Conservation (phyloP, 2,329 filamentous ascomycete genomes). For the Xylariaceae sp. region DNA sequence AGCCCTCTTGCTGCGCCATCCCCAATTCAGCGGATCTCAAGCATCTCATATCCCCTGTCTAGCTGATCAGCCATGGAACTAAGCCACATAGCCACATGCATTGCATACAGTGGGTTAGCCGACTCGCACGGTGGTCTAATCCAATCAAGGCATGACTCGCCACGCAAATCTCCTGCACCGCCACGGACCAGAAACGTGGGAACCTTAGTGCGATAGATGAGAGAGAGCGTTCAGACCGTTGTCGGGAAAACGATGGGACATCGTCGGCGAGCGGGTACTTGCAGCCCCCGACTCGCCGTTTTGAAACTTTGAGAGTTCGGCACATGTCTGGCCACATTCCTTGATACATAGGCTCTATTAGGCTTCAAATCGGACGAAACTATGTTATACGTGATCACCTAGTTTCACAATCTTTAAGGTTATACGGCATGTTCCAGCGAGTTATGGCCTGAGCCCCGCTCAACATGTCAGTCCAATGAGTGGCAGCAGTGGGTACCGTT, state of each 20-base stretch:
- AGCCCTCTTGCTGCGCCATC: constrained; percentile 15
- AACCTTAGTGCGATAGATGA: too few relatives aligned
- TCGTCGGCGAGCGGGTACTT: neutral
- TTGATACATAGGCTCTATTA: neutral
- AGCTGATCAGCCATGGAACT: constrained; percentile 14
- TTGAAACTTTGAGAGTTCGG: constrained; percentile 21
- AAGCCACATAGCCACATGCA: constrained; percentile 25
- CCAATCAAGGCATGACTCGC: constrained; percentile 13
- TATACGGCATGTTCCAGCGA: neutral
- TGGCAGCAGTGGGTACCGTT: too few relatives aligned
- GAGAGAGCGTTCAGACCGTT: too few relatives aligned
- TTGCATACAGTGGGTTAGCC: too few relatives aligned
- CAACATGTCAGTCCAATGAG: too few relatives aligned
- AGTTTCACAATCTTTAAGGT: constrained; percentile 3
- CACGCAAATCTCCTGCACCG: constrained; percentile 20
- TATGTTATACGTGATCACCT: constrained; percentile 7
- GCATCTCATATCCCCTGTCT: constrained; percentile 13
- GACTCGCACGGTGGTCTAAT: too few relatives aligned
- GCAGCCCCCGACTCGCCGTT: constrained; percentile 10
- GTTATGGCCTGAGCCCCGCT: too few relatives aligned
- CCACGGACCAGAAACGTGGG: too few relatives aligned
- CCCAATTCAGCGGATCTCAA: constrained; percentile 3
- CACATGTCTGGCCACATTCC: constrained; percentile 24
- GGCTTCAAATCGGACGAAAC: neutral
- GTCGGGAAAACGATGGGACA: too few relatives aligned